phyloP scores from a whole-genome alignment of 768 basidiomycete species.

The Suillus hirtellus region DNA sequence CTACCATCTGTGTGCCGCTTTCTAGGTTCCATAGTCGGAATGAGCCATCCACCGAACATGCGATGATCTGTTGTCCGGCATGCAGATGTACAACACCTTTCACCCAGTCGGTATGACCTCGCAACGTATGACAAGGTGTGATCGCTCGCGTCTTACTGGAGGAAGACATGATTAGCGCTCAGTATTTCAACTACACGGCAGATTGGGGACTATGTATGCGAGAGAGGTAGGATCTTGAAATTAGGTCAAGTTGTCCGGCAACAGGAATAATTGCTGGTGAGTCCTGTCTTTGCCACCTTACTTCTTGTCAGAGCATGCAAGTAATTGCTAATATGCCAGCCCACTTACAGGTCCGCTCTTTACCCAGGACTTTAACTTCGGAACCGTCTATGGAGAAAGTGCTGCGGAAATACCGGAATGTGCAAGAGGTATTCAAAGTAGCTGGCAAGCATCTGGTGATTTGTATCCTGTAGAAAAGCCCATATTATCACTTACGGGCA shows the following conservation, averaged over 20 bases:
- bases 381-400: too few species aligned
- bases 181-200: neutral
- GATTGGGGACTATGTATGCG: neutral
- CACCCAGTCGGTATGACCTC: neutral
- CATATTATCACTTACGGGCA: neutral
- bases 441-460: neutral
- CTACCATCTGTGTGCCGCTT: neutral
- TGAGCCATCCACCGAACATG: neutral
- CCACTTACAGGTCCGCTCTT: too few species aligned
- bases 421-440: neutral
- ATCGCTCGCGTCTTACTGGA: neutral
- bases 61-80: neutral
- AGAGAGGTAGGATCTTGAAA: neutral
- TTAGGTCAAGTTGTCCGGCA: neutral
- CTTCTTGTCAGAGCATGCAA: too few species aligned
- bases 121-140: neutral
- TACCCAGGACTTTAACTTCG: too few species aligned
- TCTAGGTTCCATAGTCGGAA: neutral
- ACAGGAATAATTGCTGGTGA: neutral
- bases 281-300: too few species aligned
- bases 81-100: neutral
- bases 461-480: neutral
- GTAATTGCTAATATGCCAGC: too few species aligned
- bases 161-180: neutral
- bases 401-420: too few species aligned